phyloP scores from a whole-genome alignment of 306 rosid species.

The Rosa persica region DNA sequence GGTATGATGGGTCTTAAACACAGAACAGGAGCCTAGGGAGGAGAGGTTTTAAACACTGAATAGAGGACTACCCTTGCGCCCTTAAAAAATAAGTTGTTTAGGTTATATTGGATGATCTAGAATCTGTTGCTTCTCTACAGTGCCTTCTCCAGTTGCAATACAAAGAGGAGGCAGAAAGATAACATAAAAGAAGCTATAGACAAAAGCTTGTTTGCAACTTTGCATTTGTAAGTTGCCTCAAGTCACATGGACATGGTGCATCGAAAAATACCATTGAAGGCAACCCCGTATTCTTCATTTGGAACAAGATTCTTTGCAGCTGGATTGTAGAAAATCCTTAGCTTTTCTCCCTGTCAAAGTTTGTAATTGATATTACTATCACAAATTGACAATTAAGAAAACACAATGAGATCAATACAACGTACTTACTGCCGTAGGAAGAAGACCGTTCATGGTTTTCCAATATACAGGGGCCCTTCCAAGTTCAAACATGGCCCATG shows the following conservation, averaged over 20 bases:
- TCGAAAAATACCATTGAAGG: constrained; percentile 64
- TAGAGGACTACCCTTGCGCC: not conserved
- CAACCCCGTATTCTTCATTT: constrained; percentile 81
- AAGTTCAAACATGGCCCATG: constrained; percentile 90
- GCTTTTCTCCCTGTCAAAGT: constrained; percentile 73
- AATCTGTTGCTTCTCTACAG: not conserved
- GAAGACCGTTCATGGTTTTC: constrained; percentile 94
- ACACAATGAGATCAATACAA: not conserved
- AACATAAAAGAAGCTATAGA: not conserved
- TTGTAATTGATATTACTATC: constrained; percentile 13
- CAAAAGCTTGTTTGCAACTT: not conserved
- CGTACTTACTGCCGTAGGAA: constrained; percentile 67
- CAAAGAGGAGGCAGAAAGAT: not conserved
- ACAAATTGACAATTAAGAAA: not conserved
- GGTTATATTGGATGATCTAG: not conserved
- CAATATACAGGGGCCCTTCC: constrained; percentile 78
- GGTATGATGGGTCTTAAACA: too few species aligned
- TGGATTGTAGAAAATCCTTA: constrained; percentile 87
- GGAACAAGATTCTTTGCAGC: constrained; percentile 63
- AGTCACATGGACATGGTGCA: not conserved
- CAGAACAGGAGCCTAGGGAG: too few species aligned
- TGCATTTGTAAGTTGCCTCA: not conserved
- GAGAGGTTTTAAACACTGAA: not conserved
- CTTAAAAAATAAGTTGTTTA: too few species aligned
- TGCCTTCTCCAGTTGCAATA: not conserved